Evolutionary conservation across 1,284 basidiomycete species (phyloP), one percentile per base, ranked within the genome.

Genomic region (Trametes versicolor): DNA sequence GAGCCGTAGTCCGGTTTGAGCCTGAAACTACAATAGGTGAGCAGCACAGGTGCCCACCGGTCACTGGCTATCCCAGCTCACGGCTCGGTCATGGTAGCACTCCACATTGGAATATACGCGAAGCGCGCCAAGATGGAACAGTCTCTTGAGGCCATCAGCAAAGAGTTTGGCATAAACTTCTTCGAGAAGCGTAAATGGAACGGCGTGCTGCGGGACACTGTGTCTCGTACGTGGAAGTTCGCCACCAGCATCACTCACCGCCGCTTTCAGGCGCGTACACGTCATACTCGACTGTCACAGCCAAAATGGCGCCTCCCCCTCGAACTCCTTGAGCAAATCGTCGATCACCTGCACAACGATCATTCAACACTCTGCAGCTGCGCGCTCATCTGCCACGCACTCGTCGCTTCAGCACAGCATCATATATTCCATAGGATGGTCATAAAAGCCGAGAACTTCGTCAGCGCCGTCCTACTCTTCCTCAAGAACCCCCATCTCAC

Each of bases 261-360:
- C n/a, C 49, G 29, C 25, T 29, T 53, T 5, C 47, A 39, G 32
- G 13, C 32, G 10, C 19, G 29, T 10, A 5, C 15, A 13, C 23
- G 19, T 17, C 1, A 1, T 17, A 21, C 15, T 4, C 47, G 32
- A 36, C 17, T 48, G 2, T 41, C 13, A 15, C 41, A 51, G 7
- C 32, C 45, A 32, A 48, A 39, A 32, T 62, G 61, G 61, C 49
- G 58, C 0, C 48, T 70, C 4, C 74, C 74, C 5, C 64, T 71
- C 5, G 74, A 75, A 62, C 68, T 75, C 45, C 23, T 74, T n/a
- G 74, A 75, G 58, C 66, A 73, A 39, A 70, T 73, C 49, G 62
- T 75, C 45, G 74, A 75, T 65, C 65, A 72, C 58, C 66, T 74
- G 7, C 68, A 72, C 58, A 61, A 71, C 49, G 73, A 74, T 55